Conservation (phyloP, 1,284 basidiomycete species). For the Apiotrichum akiyoshidainum region DNA sequence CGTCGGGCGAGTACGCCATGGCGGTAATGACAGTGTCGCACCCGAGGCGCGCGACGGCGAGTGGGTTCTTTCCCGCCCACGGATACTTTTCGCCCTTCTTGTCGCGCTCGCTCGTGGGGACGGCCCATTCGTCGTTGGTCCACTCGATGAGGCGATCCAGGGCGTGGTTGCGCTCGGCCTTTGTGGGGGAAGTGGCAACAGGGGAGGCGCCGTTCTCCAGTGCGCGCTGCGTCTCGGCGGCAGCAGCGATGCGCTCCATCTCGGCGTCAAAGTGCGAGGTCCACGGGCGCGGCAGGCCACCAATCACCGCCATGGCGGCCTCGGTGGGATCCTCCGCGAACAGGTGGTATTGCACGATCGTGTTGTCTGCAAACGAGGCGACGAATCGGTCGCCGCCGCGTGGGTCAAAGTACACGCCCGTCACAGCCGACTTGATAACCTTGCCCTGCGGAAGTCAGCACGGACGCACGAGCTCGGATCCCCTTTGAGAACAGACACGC, state of each 20-base stretch:
- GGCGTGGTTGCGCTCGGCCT: constrained; percentile 8
- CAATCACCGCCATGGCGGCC: constrained; percentile 22
- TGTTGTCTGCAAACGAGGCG: constrained; percentile 75
- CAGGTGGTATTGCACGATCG: constrained; percentile 43
- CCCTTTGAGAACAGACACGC: neutral
- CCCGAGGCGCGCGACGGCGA: constrained; percentile 46
- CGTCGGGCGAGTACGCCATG: constrained; percentile 85
- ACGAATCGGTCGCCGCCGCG: constrained; percentile 78
- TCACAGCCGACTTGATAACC: constrained; percentile 74
- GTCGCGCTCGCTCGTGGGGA: constrained; percentile 24
- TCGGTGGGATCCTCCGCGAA: constrained; percentile 43
- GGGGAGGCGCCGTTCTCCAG: neutral
- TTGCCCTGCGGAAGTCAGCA: constrained; percentile 58
- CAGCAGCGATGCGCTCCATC: constrained; percentile 3
- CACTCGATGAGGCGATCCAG: constrained; percentile 40
- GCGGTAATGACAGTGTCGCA: constrained; percentile 63
- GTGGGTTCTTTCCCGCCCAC: constrained; percentile 50
- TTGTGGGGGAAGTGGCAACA: neutral
- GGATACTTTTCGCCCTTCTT: constrained; percentile 38
- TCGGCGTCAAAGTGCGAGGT: constrained; percentile 29
- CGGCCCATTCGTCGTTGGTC: constrained; percentile 48
- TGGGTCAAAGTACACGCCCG: constrained; percentile 85
- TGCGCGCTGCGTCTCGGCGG: too few relatives aligned
- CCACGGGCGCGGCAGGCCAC: constrained; percentile 37
- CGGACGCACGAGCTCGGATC: neutral